Evolutionary conservation across 2,329 filamentous ascomycete species (phyloP).

Genomic region (Pseudogymnoascus sp.): DNA sequence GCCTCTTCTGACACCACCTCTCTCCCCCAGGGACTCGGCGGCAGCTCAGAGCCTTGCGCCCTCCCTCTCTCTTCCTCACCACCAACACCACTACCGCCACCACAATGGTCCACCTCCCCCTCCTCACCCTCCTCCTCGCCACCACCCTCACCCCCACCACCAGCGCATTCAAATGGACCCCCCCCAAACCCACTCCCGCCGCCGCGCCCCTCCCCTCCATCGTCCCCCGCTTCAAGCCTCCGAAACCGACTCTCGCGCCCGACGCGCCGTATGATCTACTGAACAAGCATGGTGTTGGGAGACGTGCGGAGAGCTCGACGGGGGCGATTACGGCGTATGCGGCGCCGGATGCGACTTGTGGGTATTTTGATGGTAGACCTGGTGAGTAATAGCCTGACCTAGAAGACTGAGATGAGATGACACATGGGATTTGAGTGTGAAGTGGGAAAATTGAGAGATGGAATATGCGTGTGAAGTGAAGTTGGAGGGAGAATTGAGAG

Average conservation of each 20-base stretch:
- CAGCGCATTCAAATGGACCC: background rate
- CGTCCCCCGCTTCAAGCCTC: background rate
- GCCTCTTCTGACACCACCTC: background rate
- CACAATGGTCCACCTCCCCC: background rate
- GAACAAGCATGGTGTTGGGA: constrained; percentile 26
- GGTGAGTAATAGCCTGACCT: constrained; percentile 22
- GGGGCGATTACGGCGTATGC: constrained; percentile 31
- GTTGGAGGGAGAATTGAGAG: background rate
- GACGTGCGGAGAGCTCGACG: constrained; percentile 1
- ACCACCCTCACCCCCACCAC: background rate
- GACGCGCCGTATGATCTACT: constrained; percentile 19
- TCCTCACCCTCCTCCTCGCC: background rate
- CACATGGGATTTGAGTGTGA: too few species aligned
- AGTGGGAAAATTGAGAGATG: too few species aligned
- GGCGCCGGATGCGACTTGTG: constrained; percentile 45
- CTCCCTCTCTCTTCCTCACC: background rate
- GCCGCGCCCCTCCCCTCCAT: background rate
- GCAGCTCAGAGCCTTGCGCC: background rate
- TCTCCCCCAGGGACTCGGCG: background rate
- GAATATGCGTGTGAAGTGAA: constrained; percentile 9
- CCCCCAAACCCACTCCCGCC: background rate
- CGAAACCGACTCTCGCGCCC: constrained; percentile 30
- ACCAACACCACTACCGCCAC: background rate
- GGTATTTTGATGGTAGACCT: constrained; percentile 38
- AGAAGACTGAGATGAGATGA: too few species aligned